Evolutionary conservation across 2,329 filamentous ascomycete species (phyloP).

Genomic region (Penicillium sp.): DNA sequence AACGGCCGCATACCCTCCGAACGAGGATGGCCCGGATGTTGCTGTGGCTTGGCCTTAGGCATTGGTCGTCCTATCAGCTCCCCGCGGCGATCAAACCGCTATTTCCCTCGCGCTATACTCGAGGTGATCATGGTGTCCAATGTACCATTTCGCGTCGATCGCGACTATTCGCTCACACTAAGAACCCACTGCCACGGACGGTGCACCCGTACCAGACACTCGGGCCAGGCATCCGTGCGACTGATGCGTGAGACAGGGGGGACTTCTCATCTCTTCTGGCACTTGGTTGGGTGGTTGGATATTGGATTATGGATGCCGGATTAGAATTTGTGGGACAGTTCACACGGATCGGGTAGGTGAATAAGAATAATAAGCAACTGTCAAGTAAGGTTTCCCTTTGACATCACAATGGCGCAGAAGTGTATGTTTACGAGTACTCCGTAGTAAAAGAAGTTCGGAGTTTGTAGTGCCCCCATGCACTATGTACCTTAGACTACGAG

Average conservation of each 20-base stretch:
- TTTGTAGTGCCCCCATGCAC: too few species aligned
- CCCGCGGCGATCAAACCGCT: not conserved
- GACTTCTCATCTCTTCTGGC: not conserved
- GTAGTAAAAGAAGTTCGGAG: too few species aligned
- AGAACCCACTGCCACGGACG: conserved; percentile 22
- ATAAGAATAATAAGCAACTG: not conserved
- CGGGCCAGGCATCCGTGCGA: conserved; percentile 13
- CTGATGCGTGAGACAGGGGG: not conserved
- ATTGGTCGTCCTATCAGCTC: not conserved
- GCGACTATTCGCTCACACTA: conserved; percentile 11
- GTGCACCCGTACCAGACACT: conserved; percentile 21
- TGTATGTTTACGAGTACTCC: not conserved
- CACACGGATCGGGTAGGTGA: not conserved
- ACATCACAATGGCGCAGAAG: not conserved
- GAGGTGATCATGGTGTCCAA: not conserved
- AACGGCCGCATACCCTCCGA: not conserved
- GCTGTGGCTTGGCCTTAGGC: conserved; percentile 1
- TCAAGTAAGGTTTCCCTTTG: not conserved
- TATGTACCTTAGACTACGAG: too few species aligned
- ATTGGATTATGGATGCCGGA: not conserved
- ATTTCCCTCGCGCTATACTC: not conserved
- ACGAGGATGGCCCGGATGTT: not conserved
- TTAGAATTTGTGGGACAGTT: not conserved
- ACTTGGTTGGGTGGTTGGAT: not conserved
- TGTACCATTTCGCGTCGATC: conserved; percentile 7